Evolutionary conservation across 2,329 filamentous ascomycete species (phyloP), one percentile per base, ranked within the genome.

Genomic region (Fusarium fracticaudum): DNA sequence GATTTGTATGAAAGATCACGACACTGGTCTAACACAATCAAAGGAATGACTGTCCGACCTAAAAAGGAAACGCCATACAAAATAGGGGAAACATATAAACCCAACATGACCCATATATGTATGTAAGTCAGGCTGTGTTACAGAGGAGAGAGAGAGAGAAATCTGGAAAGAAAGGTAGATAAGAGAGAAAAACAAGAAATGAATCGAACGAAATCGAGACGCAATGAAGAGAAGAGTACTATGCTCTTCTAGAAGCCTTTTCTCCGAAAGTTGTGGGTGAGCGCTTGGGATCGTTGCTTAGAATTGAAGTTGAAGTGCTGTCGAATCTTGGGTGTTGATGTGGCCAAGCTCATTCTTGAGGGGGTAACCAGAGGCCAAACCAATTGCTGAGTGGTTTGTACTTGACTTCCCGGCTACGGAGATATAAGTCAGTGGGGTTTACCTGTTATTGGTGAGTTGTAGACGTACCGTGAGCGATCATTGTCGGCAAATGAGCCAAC

Each of bases 301-400:
- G 45, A 22, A 35, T 41, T 53, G 48, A 35, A 55, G 29, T 50
- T 35, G 35, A 51, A 62, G 37, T 54, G 29, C 29, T 38, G 33
- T 58, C 24, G 40, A 55, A 61, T 26, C 40, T 51, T 50, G 8
- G 13, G 53, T 50, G 53, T 38, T 22, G 57, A 31, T 41, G 24
- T 38, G 38, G 20, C 47, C 33, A 40, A 22, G 17, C 24, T 73
- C 51, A 67, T 37, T 65, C 65, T 22, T 76, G 68, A 66, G 72
- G 72, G 31, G 77, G 77, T 31, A 79, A 47, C 77, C 77, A 79
- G 57, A 79, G 67, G 54, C 75, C 76, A 40, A 78, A 79, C 77
- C 77, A 79, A 47, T 78, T 79, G 50, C 74, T 72, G 37, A 79
- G 76, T 10, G 77, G 77, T 63, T 78, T 79, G 35, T 79, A 79